Conservation (phyloP, 305 asterid species). For the Solanum hybrid region DNA sequence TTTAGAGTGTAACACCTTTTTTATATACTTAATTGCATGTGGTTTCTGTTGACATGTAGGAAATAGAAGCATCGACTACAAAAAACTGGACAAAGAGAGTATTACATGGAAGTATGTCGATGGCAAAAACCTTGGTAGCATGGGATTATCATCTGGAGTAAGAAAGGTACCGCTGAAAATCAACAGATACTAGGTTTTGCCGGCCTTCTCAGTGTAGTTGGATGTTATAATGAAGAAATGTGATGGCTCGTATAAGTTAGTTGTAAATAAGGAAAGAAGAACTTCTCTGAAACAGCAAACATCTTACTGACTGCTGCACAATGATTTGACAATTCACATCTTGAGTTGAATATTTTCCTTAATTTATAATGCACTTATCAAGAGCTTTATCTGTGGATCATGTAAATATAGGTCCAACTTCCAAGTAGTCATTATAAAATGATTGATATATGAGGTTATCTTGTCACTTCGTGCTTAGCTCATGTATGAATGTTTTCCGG, state of each 20-base stretch:
- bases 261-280: background rate
- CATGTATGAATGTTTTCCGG: background rate
- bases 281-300: background rate
- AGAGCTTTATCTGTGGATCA: background rate
- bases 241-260: background rate
- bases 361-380: background rate
- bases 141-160: slow-evolving; percentile 93
- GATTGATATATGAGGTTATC: background rate
- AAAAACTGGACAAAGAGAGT: slow-evolving; percentile 22
- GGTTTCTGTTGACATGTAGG: slow-evolving; percentile 35
- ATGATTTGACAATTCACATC: background rate
- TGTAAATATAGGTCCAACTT: background rate
- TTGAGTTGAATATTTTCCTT: background rate
- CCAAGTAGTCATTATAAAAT: background rate
- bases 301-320: background rate
- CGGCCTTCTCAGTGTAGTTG: background rate
- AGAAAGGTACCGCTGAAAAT: slow-evolving; percentile 56
- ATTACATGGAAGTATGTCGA: slow-evolving; percentile 68
- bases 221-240: background rate
- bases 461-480: background rate
- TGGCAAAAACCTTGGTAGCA: slow-evolving; percentile 42
- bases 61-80: slow-evolving; percentile 19
- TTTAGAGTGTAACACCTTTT: background rate
- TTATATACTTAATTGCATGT: slow-evolving; percentile 13
- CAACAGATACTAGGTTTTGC: background rate